Conservation (phyloP, 495 filamentous ascomycete genomes). For the Cercophora sp. region DNA sequence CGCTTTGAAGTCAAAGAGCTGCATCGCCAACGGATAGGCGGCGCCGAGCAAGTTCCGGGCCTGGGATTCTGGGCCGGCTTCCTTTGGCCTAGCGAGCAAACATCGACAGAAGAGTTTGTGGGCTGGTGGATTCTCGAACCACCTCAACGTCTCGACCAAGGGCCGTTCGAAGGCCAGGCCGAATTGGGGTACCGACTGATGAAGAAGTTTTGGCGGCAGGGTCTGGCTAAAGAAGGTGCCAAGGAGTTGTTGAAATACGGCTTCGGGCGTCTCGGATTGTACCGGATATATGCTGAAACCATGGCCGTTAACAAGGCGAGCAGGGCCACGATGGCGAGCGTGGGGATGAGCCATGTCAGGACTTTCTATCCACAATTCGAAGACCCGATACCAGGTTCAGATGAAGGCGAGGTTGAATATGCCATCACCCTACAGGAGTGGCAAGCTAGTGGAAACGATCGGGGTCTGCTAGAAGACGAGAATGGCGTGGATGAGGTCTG, state of each 20-base stretch:
- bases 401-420: constrained; percentile 11
- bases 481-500: too few relatives aligned
- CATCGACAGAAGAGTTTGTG: not conserved
- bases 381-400: constrained; percentile 6
- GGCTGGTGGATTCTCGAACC: not conserved
- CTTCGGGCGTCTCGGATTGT: constrained; percentile 1
- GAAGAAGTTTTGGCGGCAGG: constrained; percentile 8
- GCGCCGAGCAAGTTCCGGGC: not conserved
- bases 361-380: constrained; percentile 6
- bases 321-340: constrained; percentile 8
- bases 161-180: not conserved
- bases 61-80: not conserved
- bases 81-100: not conserved
- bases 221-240: constrained; percentile 8
- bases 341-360: constrained; percentile 1
- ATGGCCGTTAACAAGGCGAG: constrained; percentile 7
- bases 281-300: constrained; percentile 3
- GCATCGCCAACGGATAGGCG: not conserved
- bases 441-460: not conserved
- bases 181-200: constrained; percentile 6
- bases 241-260: constrained; percentile 8
- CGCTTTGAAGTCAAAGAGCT: not conserved
- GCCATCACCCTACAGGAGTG: constrained; percentile 7
- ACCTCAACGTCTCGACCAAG: not conserved
- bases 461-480: too few relatives aligned